Conservation (phyloP, 2,329 filamentous ascomycete species). For the Cryoendolithus antarcticus region DNA sequence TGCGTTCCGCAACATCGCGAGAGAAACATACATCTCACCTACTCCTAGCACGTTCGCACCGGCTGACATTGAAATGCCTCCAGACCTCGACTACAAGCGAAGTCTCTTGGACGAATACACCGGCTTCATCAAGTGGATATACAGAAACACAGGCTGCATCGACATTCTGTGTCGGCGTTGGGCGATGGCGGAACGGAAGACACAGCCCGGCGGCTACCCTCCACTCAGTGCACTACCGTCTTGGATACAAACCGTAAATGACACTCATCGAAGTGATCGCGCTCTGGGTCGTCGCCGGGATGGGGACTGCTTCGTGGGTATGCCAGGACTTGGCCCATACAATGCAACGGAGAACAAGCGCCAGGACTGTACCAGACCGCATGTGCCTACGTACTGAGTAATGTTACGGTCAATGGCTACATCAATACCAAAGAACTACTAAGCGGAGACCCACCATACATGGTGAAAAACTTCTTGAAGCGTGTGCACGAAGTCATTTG, state of each 20-base stretch:
- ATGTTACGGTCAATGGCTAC: neutral
- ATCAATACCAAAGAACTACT: neutral
- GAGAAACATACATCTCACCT: neutral
- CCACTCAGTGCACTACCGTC: neutral
- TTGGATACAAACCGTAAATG: slow-evolving; percentile 4
- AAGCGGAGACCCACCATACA: neutral
- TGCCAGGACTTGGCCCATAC: slow-evolving; percentile 3
- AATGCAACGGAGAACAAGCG: neutral
- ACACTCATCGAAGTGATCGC: neutral
- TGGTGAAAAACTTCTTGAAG: neutral
- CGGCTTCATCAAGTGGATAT: slow-evolving; percentile 9
- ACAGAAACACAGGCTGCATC: slow-evolving; percentile 7
- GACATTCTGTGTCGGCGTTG: slow-evolving; percentile 17
- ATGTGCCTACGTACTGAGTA: neutral
- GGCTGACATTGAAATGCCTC: too few species aligned
- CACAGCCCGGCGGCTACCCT: neutral
- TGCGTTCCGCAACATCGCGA: slow-evolving; percentile 1
- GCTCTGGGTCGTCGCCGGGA: neutral
- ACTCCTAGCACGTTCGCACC: too few species aligned
- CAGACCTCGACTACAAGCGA: too few species aligned
- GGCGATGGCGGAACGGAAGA: slow-evolving; percentile 8
- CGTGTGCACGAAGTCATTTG: neutral
- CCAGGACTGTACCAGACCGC: neutral
- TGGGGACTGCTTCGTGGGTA: slow-evolving; percentile 4
- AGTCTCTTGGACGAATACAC: too few species aligned